Conservation (phyloP, 2,329 filamentous ascomycete genomes). For the Pseudogymnoascus sp. region DNA sequence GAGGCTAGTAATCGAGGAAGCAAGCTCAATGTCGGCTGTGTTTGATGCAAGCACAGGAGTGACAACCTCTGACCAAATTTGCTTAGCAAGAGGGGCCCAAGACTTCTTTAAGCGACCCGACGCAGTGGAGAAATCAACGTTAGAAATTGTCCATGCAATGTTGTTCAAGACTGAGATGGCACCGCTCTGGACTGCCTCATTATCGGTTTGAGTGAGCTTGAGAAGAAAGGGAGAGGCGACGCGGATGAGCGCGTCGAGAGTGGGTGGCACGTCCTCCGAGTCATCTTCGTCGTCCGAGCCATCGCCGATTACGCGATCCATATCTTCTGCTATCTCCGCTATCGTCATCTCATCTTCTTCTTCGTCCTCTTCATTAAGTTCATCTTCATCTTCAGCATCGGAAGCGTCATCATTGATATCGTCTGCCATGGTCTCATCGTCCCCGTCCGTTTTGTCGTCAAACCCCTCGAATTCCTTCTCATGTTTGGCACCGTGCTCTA, state of each 20-base stretch:
- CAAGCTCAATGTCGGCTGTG: constrained; percentile 51
- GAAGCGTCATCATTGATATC: constrained; percentile 30
- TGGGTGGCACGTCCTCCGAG: constrained; percentile 20
- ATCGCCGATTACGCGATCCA: constrained; percentile 52
- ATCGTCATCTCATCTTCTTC: constrained; percentile 45
- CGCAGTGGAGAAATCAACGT: constrained; percentile 49
- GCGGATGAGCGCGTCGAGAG: constrained; percentile 24
- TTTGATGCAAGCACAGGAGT: constrained; percentile 50
- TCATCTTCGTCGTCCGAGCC: constrained; percentile 28
- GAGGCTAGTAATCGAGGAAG: constrained; percentile 54
- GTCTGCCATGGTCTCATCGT: constrained; percentile 32
- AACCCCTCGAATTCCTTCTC: constrained; percentile 33
- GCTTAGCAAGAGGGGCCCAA: constrained; percentile 46
- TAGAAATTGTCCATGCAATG: constrained; percentile 57
- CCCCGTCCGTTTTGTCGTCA: constrained; percentile 28
- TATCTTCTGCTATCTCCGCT: constrained; percentile 52
- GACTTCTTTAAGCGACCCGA: constrained; percentile 39
- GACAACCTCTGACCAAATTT: constrained; percentile 51
- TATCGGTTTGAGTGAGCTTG: constrained; percentile 23
- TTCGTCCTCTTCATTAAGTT: constrained; percentile 29
- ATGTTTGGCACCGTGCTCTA: constrained; percentile 36
- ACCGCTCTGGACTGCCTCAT: constrained; percentile 40
- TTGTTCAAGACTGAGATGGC: constrained; percentile 57
- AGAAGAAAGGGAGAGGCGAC: constrained; percentile 24
- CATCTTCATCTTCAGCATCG: constrained; percentile 33